Percentiles rank a stretch among this genome's conserved stretches.
phyloP scores from a whole-genome alignment of 306 rosid genomes.

The Dalbergia cultrata region DNA sequence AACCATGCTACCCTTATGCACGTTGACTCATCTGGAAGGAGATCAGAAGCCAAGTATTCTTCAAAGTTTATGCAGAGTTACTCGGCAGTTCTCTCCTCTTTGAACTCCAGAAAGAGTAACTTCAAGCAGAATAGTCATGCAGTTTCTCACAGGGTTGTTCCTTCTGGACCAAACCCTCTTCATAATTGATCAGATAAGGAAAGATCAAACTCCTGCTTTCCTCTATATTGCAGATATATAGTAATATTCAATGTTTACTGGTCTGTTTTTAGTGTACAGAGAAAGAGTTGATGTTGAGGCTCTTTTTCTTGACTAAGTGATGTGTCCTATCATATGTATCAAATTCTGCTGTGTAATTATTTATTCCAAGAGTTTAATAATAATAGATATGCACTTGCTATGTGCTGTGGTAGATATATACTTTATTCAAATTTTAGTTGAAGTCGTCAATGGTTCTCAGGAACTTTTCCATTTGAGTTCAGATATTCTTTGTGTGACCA shows the following conservation, averaged over 20 bases:
- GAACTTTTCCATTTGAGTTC: neutral
- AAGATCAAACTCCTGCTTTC: slow-evolving; percentile 1
- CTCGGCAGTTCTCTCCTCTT: slow-evolving; percentile 42
- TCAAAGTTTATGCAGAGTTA: slow-evolving; percentile 39
- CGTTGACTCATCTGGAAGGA: slow-evolving; percentile 12
- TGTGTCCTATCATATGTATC: neutral
- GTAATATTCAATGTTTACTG: neutral
- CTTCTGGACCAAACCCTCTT: slow-evolving; percentile 65
- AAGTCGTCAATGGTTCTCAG: neutral
- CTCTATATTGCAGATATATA: neutral
- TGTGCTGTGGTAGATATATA: too few species aligned
- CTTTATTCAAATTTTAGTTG: neutral
- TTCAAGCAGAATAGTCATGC: slow-evolving; percentile 46
- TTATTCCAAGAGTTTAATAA: neutral
- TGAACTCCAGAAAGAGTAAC: slow-evolving; percentile 42
- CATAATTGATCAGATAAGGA: slow-evolving; percentile 53
- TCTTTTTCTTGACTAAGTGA: slow-evolving; percentile 3
- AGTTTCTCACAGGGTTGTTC: slow-evolving; percentile 54
- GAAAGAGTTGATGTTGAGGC: neutral
- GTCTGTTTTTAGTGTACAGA: neutral
- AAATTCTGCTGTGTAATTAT: neutral
- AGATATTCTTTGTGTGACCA: neutral
- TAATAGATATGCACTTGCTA: neutral
- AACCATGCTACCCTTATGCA: neutral
- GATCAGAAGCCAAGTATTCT: slow-evolving; percentile 35